A percentile compares a stretch with the other conserved stretches of the same genome.
phyloP scores from a whole-genome alignment of 129 eudicot genomes.

The Saposhnikovia divaricata region DNA sequence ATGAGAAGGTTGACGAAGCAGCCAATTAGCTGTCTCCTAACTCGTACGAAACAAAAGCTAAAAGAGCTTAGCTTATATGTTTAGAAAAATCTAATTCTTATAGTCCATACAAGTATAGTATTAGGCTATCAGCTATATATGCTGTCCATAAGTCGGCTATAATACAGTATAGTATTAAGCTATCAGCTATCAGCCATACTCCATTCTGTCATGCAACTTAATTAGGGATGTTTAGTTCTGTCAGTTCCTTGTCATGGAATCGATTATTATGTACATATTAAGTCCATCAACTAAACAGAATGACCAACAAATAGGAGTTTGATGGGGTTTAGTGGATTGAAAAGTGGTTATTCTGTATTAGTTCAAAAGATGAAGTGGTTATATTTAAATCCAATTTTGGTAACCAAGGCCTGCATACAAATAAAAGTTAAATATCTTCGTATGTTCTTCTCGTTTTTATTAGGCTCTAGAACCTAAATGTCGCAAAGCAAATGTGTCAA shows the following conservation, averaged over 20 bases:
- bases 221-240: neutral
- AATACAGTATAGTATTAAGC: neutral
- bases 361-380: neutral
- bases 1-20: slow-evolving; percentile 5
- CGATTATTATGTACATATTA: neutral
- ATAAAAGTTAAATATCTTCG: slow-evolving; percentile 12
- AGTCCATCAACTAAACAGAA: neutral
- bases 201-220: neutral
- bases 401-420: slow-evolving; percentile 3
- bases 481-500: slow-evolving; percentile 38
- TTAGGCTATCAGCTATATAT: neutral
- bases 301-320: neutral
- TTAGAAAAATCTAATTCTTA: neutral
- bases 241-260: slow-evolving; percentile 1
- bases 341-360: neutral
- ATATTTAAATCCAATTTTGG: neutral
- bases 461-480: slow-evolving; percentile 80
- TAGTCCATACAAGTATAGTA: neutral
- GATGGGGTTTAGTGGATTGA: neutral
- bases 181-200: neutral
- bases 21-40: slow-evolving; percentile 1
- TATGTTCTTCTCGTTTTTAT: slow-evolving; percentile 10
- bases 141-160: neutral
- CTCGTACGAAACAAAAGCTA: neutral
- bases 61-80: neutral